Evolutionary conservation across 2,329 filamentous ascomycete species (phyloP).

Genomic region (Penicillium sp.): DNA sequence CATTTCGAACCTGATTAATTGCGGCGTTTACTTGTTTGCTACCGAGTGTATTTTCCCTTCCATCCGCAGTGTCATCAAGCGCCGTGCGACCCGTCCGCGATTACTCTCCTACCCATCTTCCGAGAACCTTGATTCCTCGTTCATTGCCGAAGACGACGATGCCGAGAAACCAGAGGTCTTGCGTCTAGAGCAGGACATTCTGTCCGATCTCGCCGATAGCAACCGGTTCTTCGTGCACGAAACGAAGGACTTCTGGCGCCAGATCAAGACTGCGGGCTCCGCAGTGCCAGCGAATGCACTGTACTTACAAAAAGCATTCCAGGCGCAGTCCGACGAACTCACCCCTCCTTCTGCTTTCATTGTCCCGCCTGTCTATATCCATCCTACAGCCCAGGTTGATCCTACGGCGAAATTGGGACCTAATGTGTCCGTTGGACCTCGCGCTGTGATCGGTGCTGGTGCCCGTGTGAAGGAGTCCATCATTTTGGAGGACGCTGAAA

Average conservation of each 20-base stretch:
- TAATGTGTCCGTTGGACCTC: conserved; percentile 94
- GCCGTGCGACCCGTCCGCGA: conserved; percentile 83
- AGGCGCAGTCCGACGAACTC: conserved; percentile 76
- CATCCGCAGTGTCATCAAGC: conserved; percentile 92
- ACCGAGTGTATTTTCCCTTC: conserved; percentile 95
- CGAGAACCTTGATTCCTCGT: conserved; percentile 77
- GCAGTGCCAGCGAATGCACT: conserved; percentile 95
- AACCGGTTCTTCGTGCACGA: conserved; percentile 98
- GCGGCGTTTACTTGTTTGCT: conserved; percentile 95
- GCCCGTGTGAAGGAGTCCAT: conserved; percentile 93
- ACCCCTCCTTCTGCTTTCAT: conserved; percentile 80
- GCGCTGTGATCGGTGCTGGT: conserved; percentile 77
- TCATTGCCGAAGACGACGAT: conserved; percentile 66
- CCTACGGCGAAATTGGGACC: conserved; percentile 94
- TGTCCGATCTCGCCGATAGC: conserved; percentile 91
- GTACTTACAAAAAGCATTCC: conserved; percentile 91
- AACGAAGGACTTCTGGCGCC: conserved; percentile 98
- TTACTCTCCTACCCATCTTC: conserved; percentile 93
- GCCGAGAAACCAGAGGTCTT: conserved; percentile 78
- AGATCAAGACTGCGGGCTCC: conserved; percentile 98
- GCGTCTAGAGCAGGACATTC: conserved; percentile 92
- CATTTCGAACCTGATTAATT: conserved; percentile 98
- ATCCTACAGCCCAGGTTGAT: conserved; percentile 84
- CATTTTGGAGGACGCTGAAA: conserved; percentile 88
- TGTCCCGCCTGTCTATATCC: conserved; percentile 89